phyloP scores from a whole-genome alignment of 345 rosid genomes.

The Eucalyptus erythrocorys region DNA sequence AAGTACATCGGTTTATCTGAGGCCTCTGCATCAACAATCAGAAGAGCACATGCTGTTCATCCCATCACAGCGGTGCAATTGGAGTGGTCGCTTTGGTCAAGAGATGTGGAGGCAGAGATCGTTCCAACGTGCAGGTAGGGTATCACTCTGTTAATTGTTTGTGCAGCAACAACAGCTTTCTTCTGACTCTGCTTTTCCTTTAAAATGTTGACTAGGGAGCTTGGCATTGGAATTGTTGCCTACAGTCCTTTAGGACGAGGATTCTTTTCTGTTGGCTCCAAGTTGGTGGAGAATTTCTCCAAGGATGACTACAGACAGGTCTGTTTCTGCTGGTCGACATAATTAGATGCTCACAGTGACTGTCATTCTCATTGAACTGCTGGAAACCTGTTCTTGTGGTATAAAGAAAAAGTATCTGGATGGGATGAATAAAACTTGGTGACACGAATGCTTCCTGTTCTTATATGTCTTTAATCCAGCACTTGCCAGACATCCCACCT shows the following conservation, averaged over 20 bases:
- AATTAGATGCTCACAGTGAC: neutral
- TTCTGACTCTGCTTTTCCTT: neutral
- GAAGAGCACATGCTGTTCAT: slow-evolving; percentile 76
- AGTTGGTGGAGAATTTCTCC: slow-evolving; percentile 25
- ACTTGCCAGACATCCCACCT: no score
- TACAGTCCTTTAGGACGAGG: slow-evolving; percentile 66
- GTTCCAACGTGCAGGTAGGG: slow-evolving; percentile 22
- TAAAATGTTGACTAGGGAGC: slow-evolving; percentile 31
- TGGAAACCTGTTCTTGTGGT: neutral
- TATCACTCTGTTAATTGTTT: neutral
- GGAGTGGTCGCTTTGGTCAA: slow-evolving; percentile 81
- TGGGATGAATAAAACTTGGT: no score
- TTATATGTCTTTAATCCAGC: no score
- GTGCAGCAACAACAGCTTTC: neutral
- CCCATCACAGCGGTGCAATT: slow-evolving; percentile 64
- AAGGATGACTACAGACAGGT: slow-evolving; percentile 43
- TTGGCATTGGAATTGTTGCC: slow-evolving; percentile 67
- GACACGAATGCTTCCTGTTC: no score
- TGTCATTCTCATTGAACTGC: neutral
- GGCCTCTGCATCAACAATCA: slow-evolving; percentile 76
- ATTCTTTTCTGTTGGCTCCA: slow-evolving; percentile 53
- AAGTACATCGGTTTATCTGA: slow-evolving; percentile 64
- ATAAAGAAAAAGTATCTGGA: neutral
- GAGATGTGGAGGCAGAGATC: slow-evolving; percentile 73
- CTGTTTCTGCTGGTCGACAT: neutral